Evolutionary conservation across 768 basidiomycete genomes (phyloP).

Genomic region (Suillus clintonianus): DNA sequence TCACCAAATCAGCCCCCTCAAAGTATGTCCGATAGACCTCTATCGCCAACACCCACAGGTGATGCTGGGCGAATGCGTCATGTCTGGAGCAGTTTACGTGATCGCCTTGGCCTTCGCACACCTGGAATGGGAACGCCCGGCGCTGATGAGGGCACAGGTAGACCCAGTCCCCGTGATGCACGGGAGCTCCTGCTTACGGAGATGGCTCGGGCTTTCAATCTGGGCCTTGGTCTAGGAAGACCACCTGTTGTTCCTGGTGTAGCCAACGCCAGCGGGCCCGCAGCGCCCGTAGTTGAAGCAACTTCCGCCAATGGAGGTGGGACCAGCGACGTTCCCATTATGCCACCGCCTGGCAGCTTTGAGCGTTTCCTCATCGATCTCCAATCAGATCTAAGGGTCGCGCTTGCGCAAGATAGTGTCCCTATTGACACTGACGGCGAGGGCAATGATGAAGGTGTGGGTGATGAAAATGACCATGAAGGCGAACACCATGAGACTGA

Average conservation of each 20-base stretch:
- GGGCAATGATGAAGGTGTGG: slow-evolving; percentile 12
- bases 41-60: slow-evolving; percentile 44
- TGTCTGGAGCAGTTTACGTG: slow-evolving; percentile 69
- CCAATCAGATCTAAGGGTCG: slow-evolving; percentile 69
- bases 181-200: slow-evolving; percentile 75
- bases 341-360: slow-evolving; percentile 67
- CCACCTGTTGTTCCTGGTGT: slow-evolving; percentile 14
- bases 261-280: slow-evolving; percentile 12
- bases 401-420: slow-evolving; percentile 47
- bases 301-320: slow-evolving; percentile 2
- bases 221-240: slow-evolving; percentile 57
- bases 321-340: slow-evolving; percentile 6
- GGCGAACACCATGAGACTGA: background rate
- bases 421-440: slow-evolving; percentile 10
- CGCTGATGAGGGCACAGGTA: slow-evolving; percentile 10
- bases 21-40: slow-evolving; percentile 32
- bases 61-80: slow-evolving; percentile 52
- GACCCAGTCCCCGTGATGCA: slow-evolving; percentile 42
- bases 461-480: slow-evolving; percentile 17
- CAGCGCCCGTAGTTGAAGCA: background rate
- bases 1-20: slow-evolving; percentile 13
- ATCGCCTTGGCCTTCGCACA: slow-evolving; percentile 59
- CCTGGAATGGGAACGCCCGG: slow-evolving; percentile 18
- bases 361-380: slow-evolving; percentile 81
- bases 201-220: slow-evolving; percentile 79